Evolutionary conservation across 2,329 filamentous ascomycete species (phyloP), one percentile per base, ranked within the genome.

Genomic region (Ramularia collo-cygni): DNA sequence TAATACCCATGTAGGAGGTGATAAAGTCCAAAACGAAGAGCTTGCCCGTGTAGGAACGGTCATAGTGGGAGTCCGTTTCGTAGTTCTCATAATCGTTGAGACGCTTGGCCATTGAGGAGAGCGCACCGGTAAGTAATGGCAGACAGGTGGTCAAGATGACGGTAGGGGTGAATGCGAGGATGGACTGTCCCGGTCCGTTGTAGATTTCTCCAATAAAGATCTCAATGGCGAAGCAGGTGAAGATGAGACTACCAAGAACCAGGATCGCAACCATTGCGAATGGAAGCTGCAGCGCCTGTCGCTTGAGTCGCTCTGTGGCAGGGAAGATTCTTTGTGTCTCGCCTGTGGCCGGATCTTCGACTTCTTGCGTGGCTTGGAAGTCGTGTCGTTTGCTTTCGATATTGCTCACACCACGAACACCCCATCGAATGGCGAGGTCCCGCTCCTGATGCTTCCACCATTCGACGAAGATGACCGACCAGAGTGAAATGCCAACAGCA

Each of bases 11-110:
- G 61, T 95, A 96, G 0, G 89, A 94, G 4, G 88, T 94, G 64
- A 96, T 90, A 65, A 95, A 95, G 68, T 95, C 94, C 57, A 96
- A 77, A 10, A 96, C 80, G 57, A 98, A 96, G 24, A 94, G 83
- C 69, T 98, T 98, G 43, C 85, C 81, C 0, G 92, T 86, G 58
- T 95, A 76, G 2, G 89, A 84, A 14, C 84, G 78, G 44, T 94
- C 79, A 55, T 95, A 84, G 10, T 81, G 81, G 50, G 89, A 86
- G 42, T 84, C 76, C 0, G 87, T 96, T 54, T 89, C 84, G 61
- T 96, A 95, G 58, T 98, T 98, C 58, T 98, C 92, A 51, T 80
- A 79, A 10, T 87, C 72, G 0, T 84, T 95, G 28, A 98, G 69
- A 21, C 69, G 75, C 12, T 82, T 81, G 4, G 90, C 92, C 49